Evolutionary conservation across 2,329 filamentous ascomycete genomes (phyloP), one percentile per base, ranked within the genome.

Genomic region (Sphaerulina vaccinii): DNA sequence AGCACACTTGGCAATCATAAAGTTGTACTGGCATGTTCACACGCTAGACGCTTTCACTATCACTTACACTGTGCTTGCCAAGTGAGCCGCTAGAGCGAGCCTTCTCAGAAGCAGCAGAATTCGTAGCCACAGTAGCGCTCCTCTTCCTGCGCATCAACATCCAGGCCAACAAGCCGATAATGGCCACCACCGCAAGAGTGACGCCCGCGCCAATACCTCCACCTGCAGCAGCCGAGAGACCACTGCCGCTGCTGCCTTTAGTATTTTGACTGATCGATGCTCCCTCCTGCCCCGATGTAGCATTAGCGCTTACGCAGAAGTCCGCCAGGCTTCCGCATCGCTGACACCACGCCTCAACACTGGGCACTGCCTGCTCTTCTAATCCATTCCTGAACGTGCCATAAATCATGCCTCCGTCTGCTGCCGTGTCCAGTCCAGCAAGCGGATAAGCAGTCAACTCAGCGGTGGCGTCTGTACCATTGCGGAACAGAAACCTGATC

Each of bases 401-500:
- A 40, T 46, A 46, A 8, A 10, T 70, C 2, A 68, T 71, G 69
- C 65, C 54, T 70, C 73, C 2, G 72, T 75, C 1, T 71, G 29
- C 41, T 9, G 21, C 41, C 5, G 2, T 4, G 3, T 27, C 72
- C 49, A 70, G 65, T 35, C 71, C 71, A 61, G 82, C 82, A 10
- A 83, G 65, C 2, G 78, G 73, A 55, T 77, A 81, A 1, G 71
- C 56, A 9, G 67, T 63, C 22, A 73, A 68, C 1, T 60, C 59
- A 24, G 62, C 49, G 13, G 33, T 53, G 16, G 24, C 46, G n/a
- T 23, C 56, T 0, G 79, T 80, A 41, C 77, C 79, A 59, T 84
- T 83, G 58, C 77, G 78, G 66, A 79, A 76, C 50, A 75, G 69
- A 62, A 83, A 80, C 23, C 78, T 74, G 23, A 83, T 74, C 65